phyloP scores from a whole-genome alignment of 2,329 filamentous ascomycete genomes.

The Calonectria pteridis region DNA sequence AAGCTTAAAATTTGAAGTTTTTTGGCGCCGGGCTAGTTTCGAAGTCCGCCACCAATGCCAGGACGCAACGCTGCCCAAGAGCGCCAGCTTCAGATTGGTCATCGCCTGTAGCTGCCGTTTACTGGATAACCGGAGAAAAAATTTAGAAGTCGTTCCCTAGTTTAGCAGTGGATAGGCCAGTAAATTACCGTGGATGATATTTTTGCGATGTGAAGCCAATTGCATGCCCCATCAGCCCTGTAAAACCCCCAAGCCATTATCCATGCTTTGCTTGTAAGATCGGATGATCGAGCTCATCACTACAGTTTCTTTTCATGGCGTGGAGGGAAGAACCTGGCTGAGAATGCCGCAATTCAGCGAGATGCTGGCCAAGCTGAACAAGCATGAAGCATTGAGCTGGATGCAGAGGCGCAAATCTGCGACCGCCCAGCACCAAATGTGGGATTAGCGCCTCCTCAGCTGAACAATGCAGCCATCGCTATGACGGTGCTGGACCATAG shows the following conservation, averaged over 20 bases:
- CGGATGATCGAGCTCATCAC: neutral
- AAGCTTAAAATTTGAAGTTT: conserved; percentile 36
- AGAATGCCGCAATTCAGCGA: neutral
- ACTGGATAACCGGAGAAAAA: neutral
- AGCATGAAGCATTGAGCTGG: conserved; percentile 5
- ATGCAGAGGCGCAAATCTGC: conserved; percentile 18
- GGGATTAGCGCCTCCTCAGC: conserved; percentile 22
- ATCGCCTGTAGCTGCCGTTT: neutral
- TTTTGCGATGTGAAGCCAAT: neutral
- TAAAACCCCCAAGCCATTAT: neutral
- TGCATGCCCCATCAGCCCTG: neutral
- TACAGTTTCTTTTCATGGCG: neutral
- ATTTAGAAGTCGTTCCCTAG: neutral
- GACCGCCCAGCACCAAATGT: conserved; percentile 1
- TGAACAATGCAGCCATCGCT: conserved; percentile 21
- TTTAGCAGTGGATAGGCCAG: neutral
- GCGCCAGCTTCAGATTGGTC: neutral
- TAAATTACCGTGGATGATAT: neutral
- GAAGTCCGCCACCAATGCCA: conserved; percentile 29
- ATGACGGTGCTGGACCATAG: neutral
- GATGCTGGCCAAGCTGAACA: conserved; percentile 33
- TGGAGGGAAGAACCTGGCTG: neutral
- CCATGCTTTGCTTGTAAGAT: neutral
- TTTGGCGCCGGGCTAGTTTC: conserved; percentile 6
- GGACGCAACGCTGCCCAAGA: neutral